Evolutionary conservation across 2,329 filamentous ascomycete genomes (phyloP), one percentile per base, ranked within the genome.

Genomic region (Pestalotiopsis sp.): DNA sequence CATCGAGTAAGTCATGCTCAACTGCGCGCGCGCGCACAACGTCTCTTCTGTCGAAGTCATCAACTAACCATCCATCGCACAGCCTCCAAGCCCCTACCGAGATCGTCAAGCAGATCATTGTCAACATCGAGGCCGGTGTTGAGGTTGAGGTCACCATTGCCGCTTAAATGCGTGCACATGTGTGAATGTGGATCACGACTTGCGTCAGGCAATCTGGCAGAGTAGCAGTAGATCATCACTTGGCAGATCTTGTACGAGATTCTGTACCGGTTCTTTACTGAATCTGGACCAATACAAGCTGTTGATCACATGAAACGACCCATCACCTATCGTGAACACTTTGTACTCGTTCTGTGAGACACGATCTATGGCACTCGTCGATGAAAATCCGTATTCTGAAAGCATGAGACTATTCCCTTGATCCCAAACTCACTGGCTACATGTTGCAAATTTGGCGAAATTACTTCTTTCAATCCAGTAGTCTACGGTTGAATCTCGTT

Each of bases 51-150:
- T 60, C 12, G 2, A 12, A 17, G 23, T 11, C 61, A 61, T 20
- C 14, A 62, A 74, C 65, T 27, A 41, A 25, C 25, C 38, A 23
- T 58, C 72, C 64, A 36, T 9, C 17, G 13, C 45, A 38, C 63
- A 93, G 91, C 85, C 88, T 99, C 76, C 95, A 97, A 87, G 96
- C 96, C 79, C 96, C 96, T 72, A 99, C 96, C 80, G 96, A 99
- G 91, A 92, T 95, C 76, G 93, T 97, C 87, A 97, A 97, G 92
- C 92, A 94, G 86, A 95, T 96, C 88, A 96, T 96, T 83, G 92
- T 96, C 88, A 97, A 96, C 88, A 96, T 96, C 83, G 93, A 96
- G 88, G 93, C 93, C 75, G 93, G 93, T 87, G 93, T 96, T 81
- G 93, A 96, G 89, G 93, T 96, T 77, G 93, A 96, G 89, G 93